These are phyloP conservation scores for Aspergillus quadrilineatus DNA, from an alignment of 2,329 filamentous ascomycete genomes.

Conservation along the genomic window DNA sequence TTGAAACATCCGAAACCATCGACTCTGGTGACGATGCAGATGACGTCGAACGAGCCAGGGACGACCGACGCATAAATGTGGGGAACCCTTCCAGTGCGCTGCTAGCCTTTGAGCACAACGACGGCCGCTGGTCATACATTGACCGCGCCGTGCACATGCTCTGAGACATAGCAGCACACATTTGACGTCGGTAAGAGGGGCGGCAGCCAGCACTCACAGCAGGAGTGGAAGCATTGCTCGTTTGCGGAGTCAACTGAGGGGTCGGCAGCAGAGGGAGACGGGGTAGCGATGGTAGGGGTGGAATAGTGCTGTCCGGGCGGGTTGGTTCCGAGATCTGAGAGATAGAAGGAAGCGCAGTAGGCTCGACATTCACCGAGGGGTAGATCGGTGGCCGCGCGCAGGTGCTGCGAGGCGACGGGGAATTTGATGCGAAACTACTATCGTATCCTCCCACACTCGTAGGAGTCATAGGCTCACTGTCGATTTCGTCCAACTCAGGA, in stretches of 20 bases:
- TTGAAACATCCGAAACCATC: constrained; percentile 61
- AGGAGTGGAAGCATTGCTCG: constrained; percentile 57
- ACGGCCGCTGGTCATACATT: constrained; percentile 53
- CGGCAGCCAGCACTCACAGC: constrained; percentile 57
- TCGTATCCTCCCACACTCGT: constrained; percentile 29
- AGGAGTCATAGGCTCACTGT: constrained; percentile 36
- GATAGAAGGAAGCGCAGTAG: constrained; percentile 37
- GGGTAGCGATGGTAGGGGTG: constrained; percentile 54
- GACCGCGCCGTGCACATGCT: constrained; percentile 56
- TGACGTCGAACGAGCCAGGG: constrained; percentile 53
- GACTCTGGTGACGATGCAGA: constrained; percentile 60
- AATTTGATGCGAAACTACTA: constrained; percentile 25
- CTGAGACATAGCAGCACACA: constrained; percentile 60
- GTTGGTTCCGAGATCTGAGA: constrained; percentile 50
- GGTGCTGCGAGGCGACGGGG: constrained; percentile 31
- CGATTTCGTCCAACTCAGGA: constrained; percentile 55
- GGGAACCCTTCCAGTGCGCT: constrained; percentile 49
- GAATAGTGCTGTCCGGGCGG: constrained; percentile 39
- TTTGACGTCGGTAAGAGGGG: constrained; percentile 54
- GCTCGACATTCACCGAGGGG: constrained; percentile 22
- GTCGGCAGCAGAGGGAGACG: constrained; percentile 60
- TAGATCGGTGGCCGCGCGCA: constrained; percentile 12
- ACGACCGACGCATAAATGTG: constrained; percentile 49
- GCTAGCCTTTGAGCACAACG: constrained; percentile 36
- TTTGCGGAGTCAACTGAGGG: constrained; percentile 61